A percentile compares a stretch with the other conserved stretches of the same genome.
phyloP scores from a whole-genome alignment of 2,329 filamentous ascomycete species.

The Penicillium psychrosexuale region DNA sequence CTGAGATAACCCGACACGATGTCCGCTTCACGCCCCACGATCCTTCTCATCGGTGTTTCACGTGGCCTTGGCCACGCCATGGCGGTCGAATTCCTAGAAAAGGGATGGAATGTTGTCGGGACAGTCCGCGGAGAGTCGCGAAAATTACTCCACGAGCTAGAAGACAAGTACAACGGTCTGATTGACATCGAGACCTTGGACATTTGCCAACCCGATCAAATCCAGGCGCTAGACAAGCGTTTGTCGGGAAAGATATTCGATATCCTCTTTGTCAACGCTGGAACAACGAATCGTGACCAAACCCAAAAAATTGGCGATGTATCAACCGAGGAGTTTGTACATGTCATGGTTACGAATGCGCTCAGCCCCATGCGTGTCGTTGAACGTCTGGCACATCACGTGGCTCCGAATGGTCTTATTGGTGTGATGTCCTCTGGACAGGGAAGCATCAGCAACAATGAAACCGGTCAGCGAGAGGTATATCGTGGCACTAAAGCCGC shows the following conservation, averaged over 20 bases:
- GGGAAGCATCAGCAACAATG: slow-evolving; percentile 4
- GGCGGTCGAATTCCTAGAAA: not conserved
- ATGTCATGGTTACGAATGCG: slow-evolving; percentile 5
- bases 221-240: not conserved
- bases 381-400: not conserved
- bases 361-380: slow-evolving; percentile 4
- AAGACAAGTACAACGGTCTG: not conserved
- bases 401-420: not conserved
- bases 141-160: not conserved
- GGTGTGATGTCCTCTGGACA: slow-evolving; percentile 4
- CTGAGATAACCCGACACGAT: not conserved
- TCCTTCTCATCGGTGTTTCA: not conserved
- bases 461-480: not conserved
- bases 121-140: not conserved
- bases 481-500: slow-evolving; percentile 1
- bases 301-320: slow-evolving; percentile 1
- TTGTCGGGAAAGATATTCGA: not conserved
- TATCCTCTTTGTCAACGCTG: not conserved
- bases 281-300: not conserved
- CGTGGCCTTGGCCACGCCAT: slow-evolving; percentile 2
- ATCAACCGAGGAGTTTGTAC: slow-evolving; percentile 1
- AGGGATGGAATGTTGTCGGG: not conserved
- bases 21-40: not conserved
- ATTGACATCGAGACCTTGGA: not conserved
- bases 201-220: slow-evolving; percentile 1